These are phyloP conservation scores for Claviceps monticola DNA, from an alignment of 2,329 filamentous ascomycete genomes.

Conservation along the genomic window DNA sequence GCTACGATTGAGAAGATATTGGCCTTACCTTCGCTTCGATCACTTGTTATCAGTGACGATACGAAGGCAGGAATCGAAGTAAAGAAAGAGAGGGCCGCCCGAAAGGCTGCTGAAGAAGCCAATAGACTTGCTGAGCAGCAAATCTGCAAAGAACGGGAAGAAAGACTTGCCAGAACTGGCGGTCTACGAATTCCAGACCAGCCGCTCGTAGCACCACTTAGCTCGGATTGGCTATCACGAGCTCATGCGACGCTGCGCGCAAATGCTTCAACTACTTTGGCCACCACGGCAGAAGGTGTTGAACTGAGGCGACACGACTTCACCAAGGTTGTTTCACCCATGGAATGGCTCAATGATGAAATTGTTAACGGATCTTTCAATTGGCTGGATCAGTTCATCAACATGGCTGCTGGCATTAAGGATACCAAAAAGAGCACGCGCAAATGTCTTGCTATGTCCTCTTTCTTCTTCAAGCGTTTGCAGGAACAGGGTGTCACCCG, in stretches of 20 bases:
- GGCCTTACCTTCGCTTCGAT: constrained; percentile 13
- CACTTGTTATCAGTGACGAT: constrained; percentile 16
- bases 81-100: constrained; percentile 9
- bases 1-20: constrained; percentile 15
- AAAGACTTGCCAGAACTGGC: constrained; percentile 17
- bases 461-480: constrained; percentile 49
- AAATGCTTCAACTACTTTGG: constrained; percentile 22
- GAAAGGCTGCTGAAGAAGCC: constrained; percentile 14
- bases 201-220: constrained; percentile 16
- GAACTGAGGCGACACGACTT: constrained; percentile 45
- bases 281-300: constrained; percentile 33
- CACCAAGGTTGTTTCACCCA: constrained; percentile 40
- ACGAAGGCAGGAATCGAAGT: constrained; percentile 8
- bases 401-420: constrained; percentile 38
- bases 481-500: constrained; percentile 30
- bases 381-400: constrained; percentile 45
- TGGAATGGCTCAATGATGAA: constrained; percentile 63
- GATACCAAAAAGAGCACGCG: constrained; percentile 34
- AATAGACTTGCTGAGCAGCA: constrained; percentile 14
- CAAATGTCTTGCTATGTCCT: constrained; percentile 48
- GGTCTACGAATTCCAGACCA: constrained; percentile 17
- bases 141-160: constrained; percentile 6
- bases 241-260: constrained; percentile 21
- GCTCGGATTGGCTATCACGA: constrained; percentile 13
- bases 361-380: constrained; percentile 54